Percentiles rank a stretch among this genome's conserved stretches.
phyloP scores from a whole-genome alignment of 192 early-diverging fungal species.

The Coemansia reversa region DNA sequence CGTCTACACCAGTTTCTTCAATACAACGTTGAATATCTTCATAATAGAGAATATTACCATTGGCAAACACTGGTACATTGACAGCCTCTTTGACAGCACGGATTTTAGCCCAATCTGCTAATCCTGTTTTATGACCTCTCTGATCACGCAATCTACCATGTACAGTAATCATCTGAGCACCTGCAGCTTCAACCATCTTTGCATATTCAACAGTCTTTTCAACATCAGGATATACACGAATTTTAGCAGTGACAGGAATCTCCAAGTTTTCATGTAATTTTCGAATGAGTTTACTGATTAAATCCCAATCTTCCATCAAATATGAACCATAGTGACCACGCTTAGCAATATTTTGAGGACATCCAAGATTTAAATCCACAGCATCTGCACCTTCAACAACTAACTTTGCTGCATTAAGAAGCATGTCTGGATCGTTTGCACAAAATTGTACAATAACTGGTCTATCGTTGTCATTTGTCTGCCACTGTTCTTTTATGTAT shows the following conservation, averaged over 20 bases:
- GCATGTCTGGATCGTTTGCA: conserved; percentile 86
- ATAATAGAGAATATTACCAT: conserved; percentile 94
- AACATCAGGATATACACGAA: conserved; percentile 84
- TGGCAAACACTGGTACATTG: conserved; percentile 90
- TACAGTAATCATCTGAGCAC: conserved; percentile 88
- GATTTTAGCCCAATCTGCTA: conserved; percentile 97
- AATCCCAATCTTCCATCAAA: conserved; percentile 92
- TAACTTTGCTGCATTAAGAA: conserved; percentile 78
- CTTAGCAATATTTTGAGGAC: conserved; percentile 93
- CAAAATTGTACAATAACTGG: conserved; percentile 95
- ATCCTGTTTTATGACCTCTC: conserved; percentile 93
- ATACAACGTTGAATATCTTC: conserved; percentile 87
- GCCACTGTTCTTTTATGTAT: conserved; percentile 77
- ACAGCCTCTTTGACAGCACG: conserved; percentile 77
- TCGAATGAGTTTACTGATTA: conserved; percentile 59
- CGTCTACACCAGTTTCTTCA: conserved; percentile 82
- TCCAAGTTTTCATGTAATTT: conserved; percentile 76
- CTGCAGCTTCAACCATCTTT: conserved; percentile 91
- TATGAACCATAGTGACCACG: conserved; percentile 91
- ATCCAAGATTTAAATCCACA: conserved; percentile 94
- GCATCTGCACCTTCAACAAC: conserved; percentile 87
- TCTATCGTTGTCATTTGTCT: conserved; percentile 65
- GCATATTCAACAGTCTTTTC: conserved; percentile 92
- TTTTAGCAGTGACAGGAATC: conserved; percentile 96
- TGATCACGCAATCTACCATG: conserved; percentile 95